Conservation (phyloP, 2,329 filamentous ascomycete genomes). For the Nothophaeocryptopus gaeumannii region DNA sequence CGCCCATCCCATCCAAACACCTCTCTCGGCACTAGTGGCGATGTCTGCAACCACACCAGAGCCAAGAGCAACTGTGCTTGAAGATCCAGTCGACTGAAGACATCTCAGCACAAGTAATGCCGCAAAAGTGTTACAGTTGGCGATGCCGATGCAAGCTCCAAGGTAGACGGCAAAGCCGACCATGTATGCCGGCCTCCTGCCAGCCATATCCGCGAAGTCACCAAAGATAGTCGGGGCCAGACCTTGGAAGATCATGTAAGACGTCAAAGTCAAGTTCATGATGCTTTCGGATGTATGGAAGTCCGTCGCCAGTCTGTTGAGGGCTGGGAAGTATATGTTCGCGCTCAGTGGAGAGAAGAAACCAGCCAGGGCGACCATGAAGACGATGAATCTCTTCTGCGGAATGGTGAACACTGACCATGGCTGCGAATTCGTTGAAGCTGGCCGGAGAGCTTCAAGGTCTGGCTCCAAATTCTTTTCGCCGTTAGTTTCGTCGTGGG, state of each 20-base stretch:
- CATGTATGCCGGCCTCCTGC: constrained; percentile 26
- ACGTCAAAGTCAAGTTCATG: constrained; percentile 55
- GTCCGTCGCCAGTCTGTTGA: constrained; percentile 49
- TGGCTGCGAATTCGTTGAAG: constrained; percentile 17
- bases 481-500: neutral
- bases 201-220: constrained; percentile 24
- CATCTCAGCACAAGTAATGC: constrained; percentile 26
- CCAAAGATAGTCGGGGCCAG: constrained; percentile 34
- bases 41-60: constrained; percentile 36
- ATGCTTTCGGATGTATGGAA: constrained; percentile 41
- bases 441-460: constrained; percentile 20
- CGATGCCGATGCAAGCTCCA: constrained; percentile 25
- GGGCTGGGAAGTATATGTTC: constrained; percentile 55
- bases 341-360: constrained; percentile 54
- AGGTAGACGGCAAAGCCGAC: constrained; percentile 26
- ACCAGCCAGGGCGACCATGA: constrained; percentile 42
- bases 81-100: constrained; percentile 39
- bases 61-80: constrained; percentile 38
- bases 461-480: constrained; percentile 5
- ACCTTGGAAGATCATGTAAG: constrained; percentile 59
- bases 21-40: constrained; percentile 33
- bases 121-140: constrained; percentile 19
- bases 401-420: constrained; percentile 36
- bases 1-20: constrained; percentile 34
- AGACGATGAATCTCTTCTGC: constrained; percentile 18